Base-by-base conservation (phyloP, 2,329 filamentous ascomycete genomes). In the Ophiostoma himal-ulmi region DNA sequence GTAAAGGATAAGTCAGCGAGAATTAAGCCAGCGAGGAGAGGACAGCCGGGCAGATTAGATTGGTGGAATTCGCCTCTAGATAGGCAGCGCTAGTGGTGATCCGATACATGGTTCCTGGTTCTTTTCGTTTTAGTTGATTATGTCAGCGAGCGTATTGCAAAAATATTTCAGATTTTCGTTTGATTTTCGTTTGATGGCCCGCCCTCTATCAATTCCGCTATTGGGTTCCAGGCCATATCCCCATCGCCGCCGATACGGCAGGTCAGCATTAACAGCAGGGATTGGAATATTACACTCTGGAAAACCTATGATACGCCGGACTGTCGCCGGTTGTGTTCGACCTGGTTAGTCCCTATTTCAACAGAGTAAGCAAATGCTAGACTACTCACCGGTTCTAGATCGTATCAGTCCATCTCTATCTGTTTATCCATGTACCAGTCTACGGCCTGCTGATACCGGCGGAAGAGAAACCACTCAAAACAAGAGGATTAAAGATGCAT, bases 51-150 rank as follows among this genome's bases (percentile, higher is more conserved):
- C 52, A 57, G n/a, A 57, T 48, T 48, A 57, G n/a, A 57, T 48
- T 48, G 44, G 44, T 17, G 44, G 44, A 48, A 7, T 48, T 48
- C 13, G 52, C n/a, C 52, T 17, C 6, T 26, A 22, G 52, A 57
- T 57, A 10, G 52, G 10, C 22, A 22, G 26, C 26, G 30, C 60
- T 37, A 64, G 30, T 37, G 60, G 60, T 34, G 60, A 34, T 64
- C 60, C 52, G 52, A 30, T 57, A 57, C 52, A 57, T 57, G 52
- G 52, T 57, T 57, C 52, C 52, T 57, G 52, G 52, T 26, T 57
- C 44, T 48, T 57, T 13, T 26, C 7, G n/a, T 26, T 5, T 26
- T 48, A 20, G 8, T 7, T n/a, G 44, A 48, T 48, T 48, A 48
- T 48, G 5, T 48, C 20, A 48, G 44, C 44, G 5, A 48, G 2